These are phyloP conservation scores for Solanum sparsipilum DNA, from an alignment of 257 asterid genomes.

Conservation along the genomic window DNA sequence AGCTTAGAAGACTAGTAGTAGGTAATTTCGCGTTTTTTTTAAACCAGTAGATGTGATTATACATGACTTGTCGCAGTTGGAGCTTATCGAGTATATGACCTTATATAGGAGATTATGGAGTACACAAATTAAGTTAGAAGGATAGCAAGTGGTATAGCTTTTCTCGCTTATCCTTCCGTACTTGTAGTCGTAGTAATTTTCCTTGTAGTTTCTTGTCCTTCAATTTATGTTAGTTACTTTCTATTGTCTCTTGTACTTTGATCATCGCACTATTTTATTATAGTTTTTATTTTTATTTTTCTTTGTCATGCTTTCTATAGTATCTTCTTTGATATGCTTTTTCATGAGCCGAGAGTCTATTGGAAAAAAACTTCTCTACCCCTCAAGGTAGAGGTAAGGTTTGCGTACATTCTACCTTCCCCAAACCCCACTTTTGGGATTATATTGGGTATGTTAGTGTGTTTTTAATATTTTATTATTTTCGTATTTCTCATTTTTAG, in stretches of 20 bases:
- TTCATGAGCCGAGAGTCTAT: background rate
- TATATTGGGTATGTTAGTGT: background rate
- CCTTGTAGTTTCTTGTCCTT: too few relatives aligned
- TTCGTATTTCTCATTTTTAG: background rate
- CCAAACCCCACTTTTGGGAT: background rate
- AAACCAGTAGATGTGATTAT: background rate
- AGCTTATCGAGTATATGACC: background rate
- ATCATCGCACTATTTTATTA: background rate
- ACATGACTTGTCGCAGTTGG: background rate
- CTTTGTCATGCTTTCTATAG: background rate
- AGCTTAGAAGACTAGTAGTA: background rate
- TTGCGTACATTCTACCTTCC: accelerated
- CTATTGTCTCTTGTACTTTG: background rate
- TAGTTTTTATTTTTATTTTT: background rate
- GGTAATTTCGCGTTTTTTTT: background rate
- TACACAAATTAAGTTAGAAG: background rate
- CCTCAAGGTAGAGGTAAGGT: background rate
- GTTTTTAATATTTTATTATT: too few relatives aligned
- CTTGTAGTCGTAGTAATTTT: background rate
- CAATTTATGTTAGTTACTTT: too few relatives aligned
- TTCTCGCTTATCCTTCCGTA: background rate
- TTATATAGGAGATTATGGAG: background rate
- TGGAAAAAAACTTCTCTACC: accelerated
- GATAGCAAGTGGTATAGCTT: background rate
- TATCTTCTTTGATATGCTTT: background rate